Conservation (phyloP, 352 stramenopile genomes). For the Sclerospora graminicola region DNA sequence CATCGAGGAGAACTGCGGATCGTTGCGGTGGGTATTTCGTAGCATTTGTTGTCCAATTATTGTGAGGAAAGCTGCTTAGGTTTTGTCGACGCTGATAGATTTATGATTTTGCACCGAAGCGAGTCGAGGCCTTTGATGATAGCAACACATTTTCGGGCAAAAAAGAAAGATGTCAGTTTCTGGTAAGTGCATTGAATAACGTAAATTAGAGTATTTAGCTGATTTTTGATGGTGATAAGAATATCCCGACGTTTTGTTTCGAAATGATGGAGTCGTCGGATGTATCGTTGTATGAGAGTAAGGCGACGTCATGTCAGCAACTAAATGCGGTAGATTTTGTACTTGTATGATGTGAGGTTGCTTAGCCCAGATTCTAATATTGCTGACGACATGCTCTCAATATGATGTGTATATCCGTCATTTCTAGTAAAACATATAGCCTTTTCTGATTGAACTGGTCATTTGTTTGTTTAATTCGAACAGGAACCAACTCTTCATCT, state of each 20-base stretch:
- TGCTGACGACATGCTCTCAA: too few species aligned
- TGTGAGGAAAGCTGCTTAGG: slow-evolving; percentile 4
- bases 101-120: slow-evolving; percentile 61
- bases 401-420: too few species aligned
- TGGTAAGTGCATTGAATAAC: slow-evolving; percentile 26
- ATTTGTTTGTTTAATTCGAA: too few species aligned
- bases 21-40: slow-evolving; percentile 34
- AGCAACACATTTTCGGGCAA: slow-evolving; percentile 78
- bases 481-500: too few species aligned
- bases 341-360: too few species aligned
- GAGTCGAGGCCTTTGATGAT: slow-evolving; percentile 70
- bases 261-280: slow-evolving; percentile 61
- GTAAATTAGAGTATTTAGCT: not conserved
- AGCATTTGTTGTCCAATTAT: not conserved
- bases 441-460: too few species aligned
- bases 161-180: slow-evolving; percentile 64
- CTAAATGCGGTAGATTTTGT: slow-evolving; percentile 49
- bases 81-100: slow-evolving; percentile 23
- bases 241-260: slow-evolving; percentile 65
- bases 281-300: slow-evolving; percentile 66
- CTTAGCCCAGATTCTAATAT: too few species aligned
- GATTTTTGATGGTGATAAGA: slow-evolving; percentile 19
- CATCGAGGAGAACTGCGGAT: slow-evolving; percentile 54
- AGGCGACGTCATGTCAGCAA: slow-evolving; percentile 56
- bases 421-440: too few species aligned